A percentile compares a stretch with the other conserved stretches of the same genome.
Conservation (phyloP, 306 rosid genomes). For the Mucuna pruriens region DNA sequence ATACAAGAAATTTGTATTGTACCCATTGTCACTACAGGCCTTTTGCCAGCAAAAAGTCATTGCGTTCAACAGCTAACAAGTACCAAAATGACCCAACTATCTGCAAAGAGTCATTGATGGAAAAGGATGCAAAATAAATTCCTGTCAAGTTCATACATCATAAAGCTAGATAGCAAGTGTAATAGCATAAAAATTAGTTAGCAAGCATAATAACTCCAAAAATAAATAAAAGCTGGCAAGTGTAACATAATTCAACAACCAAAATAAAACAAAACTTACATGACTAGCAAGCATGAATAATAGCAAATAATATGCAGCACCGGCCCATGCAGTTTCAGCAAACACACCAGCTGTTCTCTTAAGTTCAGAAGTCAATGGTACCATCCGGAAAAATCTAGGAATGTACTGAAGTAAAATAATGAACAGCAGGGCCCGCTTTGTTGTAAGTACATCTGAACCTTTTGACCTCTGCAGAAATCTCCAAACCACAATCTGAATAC, state of each 20-base stretch:
- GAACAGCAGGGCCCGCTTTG: constrained; percentile 83
- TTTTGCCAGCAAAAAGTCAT: constrained; percentile 86
- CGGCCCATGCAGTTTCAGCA: constrained; percentile 99
- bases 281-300: constrained; percentile 97
- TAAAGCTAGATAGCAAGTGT: constrained; percentile 14
- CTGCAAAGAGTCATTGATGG: constrained; percentile 51
- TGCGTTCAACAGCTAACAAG: constrained; percentile 82
- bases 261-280: constrained; percentile 34
- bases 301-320: constrained; percentile 96
- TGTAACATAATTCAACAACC: constrained; percentile 3
- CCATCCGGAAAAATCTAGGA: constrained; percentile 80
- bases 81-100: constrained; percentile 92
- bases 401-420: constrained; percentile 83
- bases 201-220: constrained; percentile 52
- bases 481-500: constrained; percentile 85
- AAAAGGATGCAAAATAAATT: neutral
- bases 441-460: constrained; percentile 79
- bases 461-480: constrained; percentile 80
- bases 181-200: constrained; percentile 43
- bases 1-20: constrained; percentile 57
- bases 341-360: constrained; percentile 95
- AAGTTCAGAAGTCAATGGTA: constrained; percentile 88
- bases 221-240: neutral
- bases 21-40: constrained; percentile 46
- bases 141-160: constrained; percentile 4